Percentiles rank a stretch among this genome's conserved stretches.
These are phyloP conservation scores for Acanthochlamys bracteata DNA, from an alignment of 106 monocot species.

Conservation along the genomic window DNA sequence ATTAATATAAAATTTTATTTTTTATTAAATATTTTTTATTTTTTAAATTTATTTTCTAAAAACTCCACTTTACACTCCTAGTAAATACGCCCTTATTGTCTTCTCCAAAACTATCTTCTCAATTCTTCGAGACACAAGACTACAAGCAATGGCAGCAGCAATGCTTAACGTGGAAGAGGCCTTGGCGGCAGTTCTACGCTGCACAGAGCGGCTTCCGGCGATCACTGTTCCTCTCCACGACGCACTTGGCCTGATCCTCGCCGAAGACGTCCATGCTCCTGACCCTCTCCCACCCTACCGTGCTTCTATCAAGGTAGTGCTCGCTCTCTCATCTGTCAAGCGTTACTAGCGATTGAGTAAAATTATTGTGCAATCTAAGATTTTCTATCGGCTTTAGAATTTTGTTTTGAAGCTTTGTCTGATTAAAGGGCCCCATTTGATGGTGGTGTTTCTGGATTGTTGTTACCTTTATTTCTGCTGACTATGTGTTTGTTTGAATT, in stretches of 20 bases:
- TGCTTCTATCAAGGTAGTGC: constrained; percentile 75
- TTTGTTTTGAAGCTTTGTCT: background rate
- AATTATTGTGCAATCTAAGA: background rate
- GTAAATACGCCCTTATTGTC: too few relatives aligned
- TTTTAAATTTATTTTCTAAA: too few relatives aligned
- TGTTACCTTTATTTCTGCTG: background rate
- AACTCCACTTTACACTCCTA: too few relatives aligned
- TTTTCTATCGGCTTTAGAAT: background rate
- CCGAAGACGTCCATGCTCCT: constrained; percentile 69
- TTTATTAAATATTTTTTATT: too few relatives aligned
- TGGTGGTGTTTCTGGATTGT: background rate
- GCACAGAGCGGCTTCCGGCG: constrained; percentile 33
- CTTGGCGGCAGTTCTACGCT: constrained; percentile 38
- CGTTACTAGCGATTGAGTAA: background rate
- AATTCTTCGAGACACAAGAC: too few relatives aligned
- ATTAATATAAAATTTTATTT: too few relatives aligned
- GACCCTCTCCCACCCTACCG: constrained; percentile 90
- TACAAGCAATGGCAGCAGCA: background rate
- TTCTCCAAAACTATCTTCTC: too few relatives aligned
- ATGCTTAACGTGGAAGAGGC: constrained; percentile 77
- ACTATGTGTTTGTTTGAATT: background rate
- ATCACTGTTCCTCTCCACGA: constrained; percentile 46
- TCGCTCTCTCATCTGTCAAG: background rate
- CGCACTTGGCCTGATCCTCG: constrained; percentile 58
- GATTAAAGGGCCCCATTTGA: background rate